Evolutionary conservation across 129 eudicot genomes (phyloP).

Genomic region (Calendula officinalis): DNA sequence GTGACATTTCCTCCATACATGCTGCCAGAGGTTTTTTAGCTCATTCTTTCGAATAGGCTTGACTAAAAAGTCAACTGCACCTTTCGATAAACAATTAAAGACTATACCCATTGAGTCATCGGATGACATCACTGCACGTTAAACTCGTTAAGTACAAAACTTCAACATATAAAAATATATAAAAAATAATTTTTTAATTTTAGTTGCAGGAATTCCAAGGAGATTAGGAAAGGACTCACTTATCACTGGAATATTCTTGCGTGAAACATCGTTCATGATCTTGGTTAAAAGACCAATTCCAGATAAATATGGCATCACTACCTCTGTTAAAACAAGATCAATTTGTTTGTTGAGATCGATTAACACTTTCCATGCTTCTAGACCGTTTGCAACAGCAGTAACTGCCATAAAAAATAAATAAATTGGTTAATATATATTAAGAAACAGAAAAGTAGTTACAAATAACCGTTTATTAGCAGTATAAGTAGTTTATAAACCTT

Average conservation of each 20-base stretch:
- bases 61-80: conserved; percentile 89
- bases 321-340: conserved; percentile 84
- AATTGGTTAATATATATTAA: conserved; percentile 7
- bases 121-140: conserved; percentile 82
- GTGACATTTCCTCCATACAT: conserved; percentile 94
- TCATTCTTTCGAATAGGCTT: conserved; percentile 91
- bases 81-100: conserved; percentile 81
- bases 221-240: conserved; percentile 47
- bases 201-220: not conserved
- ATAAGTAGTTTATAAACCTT: conserved; percentile 38
- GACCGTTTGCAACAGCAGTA: conserved; percentile 74
- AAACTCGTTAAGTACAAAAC: conserved; percentile 21
- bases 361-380: conserved; percentile 86
- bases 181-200: not conserved
- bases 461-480: conserved; percentile 21
- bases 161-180: conserved; percentile 6
- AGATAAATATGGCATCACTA: conserved; percentile 77
- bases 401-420: conserved; percentile 38
- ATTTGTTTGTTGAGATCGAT: conserved; percentile 52
- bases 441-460: conserved; percentile 5
- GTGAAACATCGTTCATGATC: conserved; percentile 65
- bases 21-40: conserved; percentile 92
- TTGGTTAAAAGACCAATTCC: conserved; percentile 80
- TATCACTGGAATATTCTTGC: conserved; percentile 83
- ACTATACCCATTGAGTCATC: conserved; percentile 82